Base-by-base conservation (phyloP, 73 alveolate species). In the Stentor coeruleus region DNA sequence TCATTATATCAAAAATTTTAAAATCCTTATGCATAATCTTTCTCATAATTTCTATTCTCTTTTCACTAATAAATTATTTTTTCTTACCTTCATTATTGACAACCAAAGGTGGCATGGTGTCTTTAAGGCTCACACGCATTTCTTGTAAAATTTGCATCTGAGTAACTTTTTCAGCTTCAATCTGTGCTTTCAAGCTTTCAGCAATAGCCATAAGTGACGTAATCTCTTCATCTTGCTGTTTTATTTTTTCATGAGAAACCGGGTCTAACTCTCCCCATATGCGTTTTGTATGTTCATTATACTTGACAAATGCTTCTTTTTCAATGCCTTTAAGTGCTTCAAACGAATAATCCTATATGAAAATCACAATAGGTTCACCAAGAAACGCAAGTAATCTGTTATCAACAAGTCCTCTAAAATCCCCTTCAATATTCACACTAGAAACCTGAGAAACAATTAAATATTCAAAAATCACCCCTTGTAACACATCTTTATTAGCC, bases 261-360 rank as follows among this genome's bases (percentile, higher is more conserved):
- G 83, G 74, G 38, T 75, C 83, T 6, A 75, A 39, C 38, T 75
- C 83, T 14, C 83, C 83, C 83, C 83, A 75, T 39, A 75, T 38
- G 26, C 72, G 26, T 33, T 39, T 75, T 75, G 26, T 20, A 2
- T 75, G 83, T 1, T 75, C 83, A 3, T 75, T 75, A 38, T 75
- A 75, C 39, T 75, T 75, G 35, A 26, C 66, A 75, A 75, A 1
- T 6, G 83, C 83, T 39, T 37, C 59, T 37, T 35, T 37, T 40
- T 75, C 83, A n/a, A 75, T 6, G n/a, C 6, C 6, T 31, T 33
- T 31, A 37, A 75, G 33, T 20, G 41, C 20, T 2, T 75, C 83
- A 38, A 75, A 37, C 26, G 81, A 1, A 66, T 30, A 36, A 30
- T 57, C 49, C 20, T 30, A 66, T 20, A 20, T 57, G 28, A 57